A percentile compares a stretch with the other conserved stretches of the same genome.
phyloP scores from a whole-genome alignment of 306 rosid species.

The Pyrus betulifolia region DNA sequence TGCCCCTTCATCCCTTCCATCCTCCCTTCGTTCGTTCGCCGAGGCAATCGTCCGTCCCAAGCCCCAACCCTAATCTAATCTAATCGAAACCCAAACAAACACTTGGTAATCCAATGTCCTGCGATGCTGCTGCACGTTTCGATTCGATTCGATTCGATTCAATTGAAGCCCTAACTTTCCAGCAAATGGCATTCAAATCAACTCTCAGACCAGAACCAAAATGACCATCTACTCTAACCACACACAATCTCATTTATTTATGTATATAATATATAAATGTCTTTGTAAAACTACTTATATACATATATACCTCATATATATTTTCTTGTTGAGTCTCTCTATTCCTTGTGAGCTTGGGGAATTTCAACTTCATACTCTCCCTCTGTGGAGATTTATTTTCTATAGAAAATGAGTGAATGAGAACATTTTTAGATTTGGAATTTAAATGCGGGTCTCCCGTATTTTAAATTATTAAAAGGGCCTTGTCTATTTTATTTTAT shows the following conservation, averaged over 20 bases:
- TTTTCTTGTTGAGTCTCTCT: neutral
- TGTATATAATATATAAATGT: conserved; percentile 2
- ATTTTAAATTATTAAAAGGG: neutral
- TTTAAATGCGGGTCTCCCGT: neutral
- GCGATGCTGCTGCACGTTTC: neutral
- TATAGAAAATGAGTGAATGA: neutral
- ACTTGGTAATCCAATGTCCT: neutral
- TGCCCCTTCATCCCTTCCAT: conserved; percentile 16
- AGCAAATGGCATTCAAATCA: conserved; percentile 17
- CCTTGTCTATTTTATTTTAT: neutral
- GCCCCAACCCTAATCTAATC: neutral
- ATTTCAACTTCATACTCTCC: neutral
- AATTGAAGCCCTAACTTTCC: conserved; percentile 11
- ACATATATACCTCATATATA: neutral
- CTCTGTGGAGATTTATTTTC: neutral
- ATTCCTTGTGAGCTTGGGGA: neutral
- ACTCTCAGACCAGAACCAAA: conserved; percentile 13
- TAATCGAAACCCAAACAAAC: neutral
- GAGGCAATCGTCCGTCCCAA: conserved; percentile 26
- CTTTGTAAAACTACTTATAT: neutral
- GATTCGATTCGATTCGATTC: neutral
- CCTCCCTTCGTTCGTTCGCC: conserved; percentile 8
- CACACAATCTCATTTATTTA: conserved; percentile 27
- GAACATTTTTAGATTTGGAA: neutral
- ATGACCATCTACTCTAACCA: conserved; percentile 2